Base-by-base conservation (phyloP, 306 rosid genomes). In the Heteromeles arbutifolia region DNA sequence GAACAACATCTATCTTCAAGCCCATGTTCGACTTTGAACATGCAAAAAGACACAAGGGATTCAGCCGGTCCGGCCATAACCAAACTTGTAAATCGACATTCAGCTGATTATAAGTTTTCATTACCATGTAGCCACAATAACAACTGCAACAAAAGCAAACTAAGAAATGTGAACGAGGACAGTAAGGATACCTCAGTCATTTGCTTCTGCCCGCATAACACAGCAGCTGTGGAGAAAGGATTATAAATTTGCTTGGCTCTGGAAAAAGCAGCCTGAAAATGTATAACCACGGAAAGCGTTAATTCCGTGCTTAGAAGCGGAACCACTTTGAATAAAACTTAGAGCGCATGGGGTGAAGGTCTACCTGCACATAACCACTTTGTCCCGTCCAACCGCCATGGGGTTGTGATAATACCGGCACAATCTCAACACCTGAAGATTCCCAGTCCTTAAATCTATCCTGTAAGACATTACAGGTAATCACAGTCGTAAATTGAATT, bases 401-500 rank as follows among this genome's bases (percentile, higher is more conserved):
- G 4, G 99, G 93, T 80, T 92, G 93, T 81, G 99, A 95, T 72
- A 95, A 83, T 43, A 95, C 99, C 29, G 98, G 99, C 77, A 90
- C 97, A 78, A 95, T 84, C 75, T 79, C 80, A 73, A 95, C 92
- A 78, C 98, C 99, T 7, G 91, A 89, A 79, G 93, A 91, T 81
- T 95, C 97, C 98, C 99, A 95, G 1, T 86, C 91, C 77, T 85
- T 90, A 84, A 95, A 95, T 75, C 89, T 92, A 74, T 92, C 99
- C 99, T 95, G 78, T 75, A 79, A 74, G 14, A 85, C 41, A 37
- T 22, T 37, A 65, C 44, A 77, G 63, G 4, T 6, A 43, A 79
- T 77, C 63, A 70, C 4, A 65, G 72, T 73, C 75, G 69, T 75
- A 78, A 72, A 34, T 70, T 72, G 74, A 50, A 74, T 1, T 19